Evolutionary conservation across 1,284 basidiomycete species (phyloP).

Genomic region (Leccinum subspadiceum): DNA sequence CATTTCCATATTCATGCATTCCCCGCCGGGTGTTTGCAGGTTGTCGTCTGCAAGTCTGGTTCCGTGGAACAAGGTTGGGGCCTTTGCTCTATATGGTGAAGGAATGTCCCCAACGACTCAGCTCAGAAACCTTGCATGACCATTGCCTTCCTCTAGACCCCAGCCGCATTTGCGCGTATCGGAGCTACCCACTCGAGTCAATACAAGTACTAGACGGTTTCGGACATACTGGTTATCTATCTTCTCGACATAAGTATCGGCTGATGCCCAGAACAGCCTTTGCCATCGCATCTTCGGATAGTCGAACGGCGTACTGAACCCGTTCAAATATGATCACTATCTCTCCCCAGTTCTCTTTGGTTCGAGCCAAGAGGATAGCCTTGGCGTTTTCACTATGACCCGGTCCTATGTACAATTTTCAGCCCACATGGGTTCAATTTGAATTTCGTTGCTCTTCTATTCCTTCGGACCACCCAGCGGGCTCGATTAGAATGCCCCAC

Average conservation of each 20-base stretch:
- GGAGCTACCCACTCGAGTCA: neutral
- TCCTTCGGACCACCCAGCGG: slow-evolving; percentile 1
- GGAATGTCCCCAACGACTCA: slow-evolving; percentile 1
- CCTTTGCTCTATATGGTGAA: slow-evolving; percentile 10
- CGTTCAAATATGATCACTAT: neutral
- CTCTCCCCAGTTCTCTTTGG: neutral
- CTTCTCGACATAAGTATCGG: neutral
- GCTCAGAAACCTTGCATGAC: slow-evolving; percentile 7
- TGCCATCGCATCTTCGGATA: slow-evolving; percentile 1
- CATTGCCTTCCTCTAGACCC: neutral
- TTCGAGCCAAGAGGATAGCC: neutral
- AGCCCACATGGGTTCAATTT: slow-evolving; percentile 10
- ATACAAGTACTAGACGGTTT: slow-evolving; percentile 5
- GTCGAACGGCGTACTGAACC: neutral
- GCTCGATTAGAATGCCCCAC: neutral
- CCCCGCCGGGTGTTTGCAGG: neutral
- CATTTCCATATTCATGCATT: slow-evolving; percentile 9
- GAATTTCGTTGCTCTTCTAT: slow-evolving; percentile 1
- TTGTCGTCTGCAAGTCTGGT: neutral
- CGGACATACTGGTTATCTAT: slow-evolving; percentile 1
- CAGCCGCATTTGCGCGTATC: neutral
- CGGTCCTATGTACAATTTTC: neutral
- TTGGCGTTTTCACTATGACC: neutral
- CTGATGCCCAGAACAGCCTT: slow-evolving; percentile 1
- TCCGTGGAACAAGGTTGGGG: slow-evolving; percentile 5